Conservation (phyloP, 805 yeast genomes). For the Aciculoconidium aculeatum region DNA sequence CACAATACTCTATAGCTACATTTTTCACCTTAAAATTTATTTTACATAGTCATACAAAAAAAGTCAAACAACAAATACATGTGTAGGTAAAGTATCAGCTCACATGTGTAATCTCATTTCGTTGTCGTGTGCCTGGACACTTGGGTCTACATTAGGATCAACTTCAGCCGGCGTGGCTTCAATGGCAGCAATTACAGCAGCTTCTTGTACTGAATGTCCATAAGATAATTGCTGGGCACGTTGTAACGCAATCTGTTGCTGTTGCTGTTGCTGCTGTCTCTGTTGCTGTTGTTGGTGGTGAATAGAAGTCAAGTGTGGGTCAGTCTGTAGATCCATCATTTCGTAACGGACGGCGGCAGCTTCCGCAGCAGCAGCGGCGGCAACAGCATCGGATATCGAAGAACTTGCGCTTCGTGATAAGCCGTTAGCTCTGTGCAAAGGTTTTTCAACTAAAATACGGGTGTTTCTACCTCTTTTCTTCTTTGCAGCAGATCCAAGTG, state of each 20-base stretch:
- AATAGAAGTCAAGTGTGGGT: too few species aligned
- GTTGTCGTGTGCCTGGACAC: slow-evolving; percentile 38
- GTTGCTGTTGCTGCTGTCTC: slow-evolving; percentile 19
- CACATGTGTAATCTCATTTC: too few species aligned
- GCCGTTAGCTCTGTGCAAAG: slow-evolving; percentile 22
- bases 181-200: slow-evolving; percentile 39
- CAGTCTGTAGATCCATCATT: too few species aligned
- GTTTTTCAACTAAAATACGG: slow-evolving; percentile 40
- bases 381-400: slow-evolving; percentile 13
- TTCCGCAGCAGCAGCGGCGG: slow-evolving; percentile 24
- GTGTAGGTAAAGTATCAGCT: too few species aligned
- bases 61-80: neutral
- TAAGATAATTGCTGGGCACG: too few species aligned
- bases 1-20: too few species aligned
- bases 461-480: slow-evolving; percentile 36
- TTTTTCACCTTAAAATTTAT: too few species aligned
- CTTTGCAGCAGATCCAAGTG: slow-evolving; percentile 19
- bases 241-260: slow-evolving; percentile 18
- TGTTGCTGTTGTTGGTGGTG: slow-evolving; percentile 15
- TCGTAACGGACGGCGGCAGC: slow-evolving; percentile 19
- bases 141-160: slow-evolving; percentile 40
- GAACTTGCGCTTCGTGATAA: too few species aligned
- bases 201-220: slow-evolving; percentile 35
- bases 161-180: slow-evolving; percentile 30
- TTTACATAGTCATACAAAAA: too few species aligned